Conservation (phyloP, 805 yeast genomes). For the Pichia rugopelliculosa region DNA sequence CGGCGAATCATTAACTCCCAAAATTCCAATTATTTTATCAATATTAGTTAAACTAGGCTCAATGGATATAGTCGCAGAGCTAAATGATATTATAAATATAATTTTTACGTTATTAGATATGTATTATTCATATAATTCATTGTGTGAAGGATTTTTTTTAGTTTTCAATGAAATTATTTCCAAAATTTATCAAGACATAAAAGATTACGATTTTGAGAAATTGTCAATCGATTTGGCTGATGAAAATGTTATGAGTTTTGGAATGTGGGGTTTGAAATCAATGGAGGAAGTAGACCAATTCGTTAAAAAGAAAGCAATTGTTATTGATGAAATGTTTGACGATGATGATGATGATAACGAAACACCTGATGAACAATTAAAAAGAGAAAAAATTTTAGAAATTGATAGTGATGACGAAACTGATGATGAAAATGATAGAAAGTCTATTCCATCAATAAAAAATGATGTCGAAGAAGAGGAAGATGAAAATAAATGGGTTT, state of each 20-base stretch:
- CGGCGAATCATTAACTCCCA: slow-evolving; percentile 65
- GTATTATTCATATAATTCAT: slow-evolving; percentile 71
- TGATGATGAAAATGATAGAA: slow-evolving; percentile 30
- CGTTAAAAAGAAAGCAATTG: slow-evolving; percentile 31
- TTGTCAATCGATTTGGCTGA: slow-evolving; percentile 14
- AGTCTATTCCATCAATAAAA: slow-evolving; percentile 16
- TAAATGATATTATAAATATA: slow-evolving; percentile 62
- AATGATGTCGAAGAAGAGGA: slow-evolving; percentile 14
- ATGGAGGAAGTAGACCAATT: slow-evolving; percentile 38
- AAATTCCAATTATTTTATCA: slow-evolving; percentile 61
- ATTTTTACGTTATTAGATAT: slow-evolving; percentile 73
- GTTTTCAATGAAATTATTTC: slow-evolving; percentile 57
- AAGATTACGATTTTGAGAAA: slow-evolving; percentile 20
- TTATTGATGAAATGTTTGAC: slow-evolving; percentile 17
- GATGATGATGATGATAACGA: slow-evolving; percentile 13
- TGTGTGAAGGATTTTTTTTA: slow-evolving; percentile 66
- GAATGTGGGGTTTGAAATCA: slow-evolving; percentile 56
- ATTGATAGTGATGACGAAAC: slow-evolving; percentile 30
- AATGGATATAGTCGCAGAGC: slow-evolving; percentile 48
- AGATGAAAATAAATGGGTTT: slow-evolving; percentile 47
- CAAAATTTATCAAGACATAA: slow-evolving; percentile 38
- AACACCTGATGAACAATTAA: slow-evolving; percentile 14
- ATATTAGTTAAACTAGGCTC: slow-evolving; percentile 71
- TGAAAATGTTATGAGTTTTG: slow-evolving; percentile 26
- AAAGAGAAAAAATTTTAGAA: slow-evolving; percentile 20